Conservation (phyloP, 1,284 basidiomycete genomes). For the Leccinum solheimii region DNA sequence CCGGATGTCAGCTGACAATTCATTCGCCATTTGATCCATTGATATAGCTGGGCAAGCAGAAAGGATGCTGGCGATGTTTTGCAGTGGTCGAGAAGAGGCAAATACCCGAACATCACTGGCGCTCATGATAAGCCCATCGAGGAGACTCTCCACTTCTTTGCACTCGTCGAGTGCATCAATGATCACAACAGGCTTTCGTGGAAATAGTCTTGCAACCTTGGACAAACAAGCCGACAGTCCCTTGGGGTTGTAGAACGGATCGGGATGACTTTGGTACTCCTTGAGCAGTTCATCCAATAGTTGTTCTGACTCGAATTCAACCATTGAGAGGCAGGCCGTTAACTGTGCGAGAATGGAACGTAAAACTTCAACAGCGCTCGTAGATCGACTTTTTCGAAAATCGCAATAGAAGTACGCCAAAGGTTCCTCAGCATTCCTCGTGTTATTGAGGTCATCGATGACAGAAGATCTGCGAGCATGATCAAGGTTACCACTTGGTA, state of each 20-base stretch:
- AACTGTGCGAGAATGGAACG: slow-evolving; percentile 9
- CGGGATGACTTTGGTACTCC: background rate
- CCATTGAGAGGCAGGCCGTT: background rate
- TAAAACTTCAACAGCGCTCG: slow-evolving; percentile 7
- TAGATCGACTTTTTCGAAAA: slow-evolving; percentile 10
- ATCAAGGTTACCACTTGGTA: background rate
- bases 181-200: slow-evolving; percentile 2
- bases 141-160: slow-evolving; percentile 5
- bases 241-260: background rate
- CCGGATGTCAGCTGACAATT: slow-evolving; percentile 10
- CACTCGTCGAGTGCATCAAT: slow-evolving; percentile 19
- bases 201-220: background rate
- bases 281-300: slow-evolving; percentile 6
- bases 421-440: background rate
- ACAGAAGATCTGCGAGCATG: background rate
- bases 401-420: slow-evolving; percentile 22
- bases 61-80: background rate
- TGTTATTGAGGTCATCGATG: slow-evolving; percentile 8
- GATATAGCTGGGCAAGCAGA: slow-evolving; percentile 2
- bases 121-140: slow-evolving; percentile 1
- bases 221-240: slow-evolving; percentile 5
- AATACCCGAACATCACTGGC: slow-evolving; percentile 4
- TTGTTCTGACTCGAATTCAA: background rate
- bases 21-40: slow-evolving; percentile 6
- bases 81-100: slow-evolving; percentile 5